These are phyloP conservation scores for Trichoderma asperelloides DNA, from an alignment of 495 filamentous ascomycete genomes.

Conservation along the genomic window DNA sequence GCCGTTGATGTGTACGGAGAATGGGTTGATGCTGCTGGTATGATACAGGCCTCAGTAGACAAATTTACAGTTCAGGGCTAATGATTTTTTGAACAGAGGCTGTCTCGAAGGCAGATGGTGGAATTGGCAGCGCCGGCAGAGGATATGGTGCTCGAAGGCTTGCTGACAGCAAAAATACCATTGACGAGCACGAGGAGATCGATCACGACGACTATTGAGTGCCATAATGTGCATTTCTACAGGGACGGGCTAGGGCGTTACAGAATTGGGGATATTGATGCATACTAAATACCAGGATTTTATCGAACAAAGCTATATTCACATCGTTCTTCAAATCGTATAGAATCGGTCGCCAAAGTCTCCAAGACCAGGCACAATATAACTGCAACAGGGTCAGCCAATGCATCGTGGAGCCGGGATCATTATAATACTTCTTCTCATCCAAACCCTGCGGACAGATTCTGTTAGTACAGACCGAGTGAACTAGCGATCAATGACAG, in stretches of 20 bases:
- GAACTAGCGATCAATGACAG: not conserved
- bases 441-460: constrained; percentile 54
- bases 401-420: not conserved
- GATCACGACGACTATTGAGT: constrained; percentile 28
- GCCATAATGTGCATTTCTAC: constrained; percentile 18
- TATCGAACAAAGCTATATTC: not conserved
- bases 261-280: constrained; percentile 4
- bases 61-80: constrained; percentile 11
- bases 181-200: constrained; percentile 24
- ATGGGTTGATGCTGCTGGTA: constrained; percentile 96
- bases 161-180: not conserved
- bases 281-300: constrained; percentile 13
- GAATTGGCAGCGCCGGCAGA: constrained; percentile 25
- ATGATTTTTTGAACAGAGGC: constrained; percentile 24
- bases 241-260: not conserved
- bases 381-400: constrained; percentile 46
- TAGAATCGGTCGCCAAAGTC: constrained; percentile 98
- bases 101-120: constrained; percentile 32
- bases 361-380: constrained; percentile 90
- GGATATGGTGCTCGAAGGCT: not conserved
- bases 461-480: constrained; percentile 18
- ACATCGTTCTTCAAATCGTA: constrained; percentile 53
- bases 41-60: constrained; percentile 1
- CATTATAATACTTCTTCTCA: constrained; percentile 76
- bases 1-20: constrained; percentile 94